phyloP scores from a whole-genome alignment of 1,284 basidiomycete species.

The Heterobasidion parviporum region DNA sequence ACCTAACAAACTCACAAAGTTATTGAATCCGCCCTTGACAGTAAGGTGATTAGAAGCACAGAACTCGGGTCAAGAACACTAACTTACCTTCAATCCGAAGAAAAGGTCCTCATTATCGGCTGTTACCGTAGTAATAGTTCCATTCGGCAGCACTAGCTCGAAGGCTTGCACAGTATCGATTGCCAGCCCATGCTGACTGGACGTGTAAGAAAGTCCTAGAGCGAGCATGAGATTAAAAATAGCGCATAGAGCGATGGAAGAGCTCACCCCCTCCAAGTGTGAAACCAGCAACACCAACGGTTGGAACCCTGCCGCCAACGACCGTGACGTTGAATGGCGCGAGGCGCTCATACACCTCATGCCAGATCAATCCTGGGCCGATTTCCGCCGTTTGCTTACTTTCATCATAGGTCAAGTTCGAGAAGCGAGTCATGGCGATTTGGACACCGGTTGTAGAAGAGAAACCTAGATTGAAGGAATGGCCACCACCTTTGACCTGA shows the following conservation, averaged over 20 bases:
- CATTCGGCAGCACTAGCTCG: constrained; percentile 42
- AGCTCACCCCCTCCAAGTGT: constrained; percentile 44
- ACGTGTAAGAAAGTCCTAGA: constrained; percentile 49
- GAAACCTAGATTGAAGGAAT: constrained; percentile 21
- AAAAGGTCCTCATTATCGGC: constrained; percentile 32
- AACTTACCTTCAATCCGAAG: constrained; percentile 26
- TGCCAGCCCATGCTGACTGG: constrained; percentile 42
- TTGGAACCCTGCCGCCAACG: constrained; percentile 40
- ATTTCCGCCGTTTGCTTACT: constrained; percentile 30
- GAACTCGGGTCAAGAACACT: background rate
- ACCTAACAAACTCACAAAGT: constrained; percentile 5
- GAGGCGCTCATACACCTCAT: constrained; percentile 44
- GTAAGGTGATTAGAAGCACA: background rate
- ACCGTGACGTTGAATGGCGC: constrained; percentile 37
- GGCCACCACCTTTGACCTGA: constrained; percentile 1
- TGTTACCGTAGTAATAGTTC: constrained; percentile 33
- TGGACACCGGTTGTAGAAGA: constrained; percentile 48
- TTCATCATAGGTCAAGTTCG: constrained; percentile 32
- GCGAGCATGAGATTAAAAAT: too few species aligned
- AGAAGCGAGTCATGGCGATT: constrained; percentile 45
- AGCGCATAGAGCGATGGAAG: constrained; percentile 1
- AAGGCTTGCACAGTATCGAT: constrained; percentile 39
- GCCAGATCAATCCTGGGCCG: constrained; percentile 48
- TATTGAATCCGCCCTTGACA: constrained; percentile 8
- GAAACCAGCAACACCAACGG: constrained; percentile 49